A percentile compares a stretch with the other conserved stretches of the same genome.
Evolutionary conservation across 345 rosid genomes (phyloP).

Genomic region (Euphorbia peplus): DNA sequence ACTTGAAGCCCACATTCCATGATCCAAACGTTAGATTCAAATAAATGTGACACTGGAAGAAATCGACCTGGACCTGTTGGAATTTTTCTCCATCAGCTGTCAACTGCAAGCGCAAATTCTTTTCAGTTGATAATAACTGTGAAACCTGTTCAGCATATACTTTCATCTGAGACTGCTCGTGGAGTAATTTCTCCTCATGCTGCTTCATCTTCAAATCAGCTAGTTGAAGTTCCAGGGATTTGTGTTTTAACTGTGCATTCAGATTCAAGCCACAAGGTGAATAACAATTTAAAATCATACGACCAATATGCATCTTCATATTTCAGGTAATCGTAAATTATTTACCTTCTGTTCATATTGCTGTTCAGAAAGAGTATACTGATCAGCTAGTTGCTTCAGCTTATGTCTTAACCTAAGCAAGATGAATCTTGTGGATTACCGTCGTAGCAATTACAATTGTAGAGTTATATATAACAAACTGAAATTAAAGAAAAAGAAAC

Average conservation of each 20-base stretch:
- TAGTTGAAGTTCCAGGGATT: conserved; percentile 75
- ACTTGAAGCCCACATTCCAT: not conserved
- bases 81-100: conserved; percentile 94
- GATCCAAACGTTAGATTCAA: not conserved
- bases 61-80: conserved; percentile 81
- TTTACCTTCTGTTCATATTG: conserved; percentile 70
- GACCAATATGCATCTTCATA: not conserved
- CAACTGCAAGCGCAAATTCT: conserved; percentile 74
- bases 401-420: conserved; percentile 67
- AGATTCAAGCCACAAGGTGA: conserved; percentile 18
- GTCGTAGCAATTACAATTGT: not conserved
- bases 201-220: conserved; percentile 76
- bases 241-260: conserved; percentile 74
- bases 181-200: conserved; percentile 72
- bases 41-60: conserved; percentile 3
- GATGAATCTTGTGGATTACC: conserved; percentile 13
- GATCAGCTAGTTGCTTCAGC: conserved; percentile 87
- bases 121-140: conserved; percentile 79
- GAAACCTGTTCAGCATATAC: conserved; percentile 85
- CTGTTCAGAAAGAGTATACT: conserved; percentile 73
- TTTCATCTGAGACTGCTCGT: conserved; percentile 91
- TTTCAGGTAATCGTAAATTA: conserved; percentile 8
- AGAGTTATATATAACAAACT: not conserved
- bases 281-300: conserved; percentile 1
- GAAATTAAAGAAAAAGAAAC: conserved; percentile 3